Percentiles rank a stretch among this genome's conserved stretches.
Conservation (phyloP, 2,329 filamentous ascomycete genomes). For the Aspergillus pseudoterreus region DNA sequence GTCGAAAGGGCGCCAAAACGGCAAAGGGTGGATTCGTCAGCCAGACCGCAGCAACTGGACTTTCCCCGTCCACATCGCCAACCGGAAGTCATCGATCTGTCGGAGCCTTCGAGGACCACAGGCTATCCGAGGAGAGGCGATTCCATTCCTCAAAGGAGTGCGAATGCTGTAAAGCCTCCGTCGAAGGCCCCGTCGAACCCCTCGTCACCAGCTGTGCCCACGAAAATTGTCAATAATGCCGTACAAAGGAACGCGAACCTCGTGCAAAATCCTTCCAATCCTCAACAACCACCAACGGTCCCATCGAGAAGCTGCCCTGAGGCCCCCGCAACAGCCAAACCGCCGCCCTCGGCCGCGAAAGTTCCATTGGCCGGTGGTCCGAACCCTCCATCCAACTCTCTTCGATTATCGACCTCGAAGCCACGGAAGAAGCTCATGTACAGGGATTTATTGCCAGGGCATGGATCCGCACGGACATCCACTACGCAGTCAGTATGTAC, state of each 20-base stretch:
- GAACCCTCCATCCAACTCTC: constrained; percentile 19
- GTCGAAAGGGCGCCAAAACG: constrained; percentile 33
- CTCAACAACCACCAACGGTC: no score
- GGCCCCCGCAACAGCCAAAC: background rate
- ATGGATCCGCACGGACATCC: constrained; percentile 6
- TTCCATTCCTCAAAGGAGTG: background rate
- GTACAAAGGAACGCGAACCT: no score
- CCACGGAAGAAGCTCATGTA: constrained; percentile 45
- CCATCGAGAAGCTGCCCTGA: background rate
- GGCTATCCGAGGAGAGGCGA: background rate
- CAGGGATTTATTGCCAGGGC: constrained; percentile 30
- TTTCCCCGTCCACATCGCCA: constrained; percentile 2
- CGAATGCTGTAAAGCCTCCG: no score
- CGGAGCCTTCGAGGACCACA: constrained; percentile 5
- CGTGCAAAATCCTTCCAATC: no score
- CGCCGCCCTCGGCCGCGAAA: background rate
- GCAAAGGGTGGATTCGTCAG: constrained; percentile 19
- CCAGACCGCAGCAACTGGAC: constrained; percentile 8
- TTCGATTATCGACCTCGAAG: constrained; percentile 32
- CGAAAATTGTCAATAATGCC: no score
- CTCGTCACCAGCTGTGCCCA: no score
- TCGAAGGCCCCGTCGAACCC: no score
- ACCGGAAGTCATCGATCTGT: constrained; percentile 22
- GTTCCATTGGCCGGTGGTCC: background rate
- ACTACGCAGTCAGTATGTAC: constrained; percentile 29